Conservation (phyloP, 2,329 filamentous ascomycete species). For the Botrytis byssoidea region DNA sequence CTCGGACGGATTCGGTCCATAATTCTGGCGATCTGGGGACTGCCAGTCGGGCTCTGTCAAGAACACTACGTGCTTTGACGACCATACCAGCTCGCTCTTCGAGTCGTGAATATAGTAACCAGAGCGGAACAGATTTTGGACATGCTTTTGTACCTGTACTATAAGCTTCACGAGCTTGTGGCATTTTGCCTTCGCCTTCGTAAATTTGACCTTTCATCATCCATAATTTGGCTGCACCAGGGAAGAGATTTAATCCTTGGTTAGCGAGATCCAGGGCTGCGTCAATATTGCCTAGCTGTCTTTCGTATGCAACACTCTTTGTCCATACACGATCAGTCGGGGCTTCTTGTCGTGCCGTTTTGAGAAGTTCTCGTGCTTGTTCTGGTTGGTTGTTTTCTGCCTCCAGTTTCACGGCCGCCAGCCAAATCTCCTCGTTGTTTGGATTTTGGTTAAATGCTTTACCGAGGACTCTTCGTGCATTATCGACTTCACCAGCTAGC, state of each 20-base stretch:
- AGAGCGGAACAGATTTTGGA: conserved; percentile 79
- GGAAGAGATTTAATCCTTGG: conserved; percentile 83
- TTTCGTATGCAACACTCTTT: conserved; percentile 91
- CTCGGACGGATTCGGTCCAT: conserved; percentile 90
- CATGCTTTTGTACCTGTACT: conserved; percentile 84
- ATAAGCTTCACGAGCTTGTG: conserved; percentile 88
- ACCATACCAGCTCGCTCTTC: conserved; percentile 81
- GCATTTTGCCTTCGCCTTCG: conserved; percentile 73
- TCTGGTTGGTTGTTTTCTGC: conserved; percentile 82
- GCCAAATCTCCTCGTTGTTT: conserved; percentile 97
- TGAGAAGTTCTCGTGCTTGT: conserved; percentile 77
- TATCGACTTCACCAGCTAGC: conserved; percentile 83
- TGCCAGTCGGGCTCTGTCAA: conserved; percentile 85
- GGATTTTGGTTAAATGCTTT: conserved; percentile 92
- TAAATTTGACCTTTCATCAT: conserved; percentile 99
- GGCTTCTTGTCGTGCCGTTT: conserved; percentile 80
- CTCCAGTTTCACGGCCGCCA: conserved; percentile 93
- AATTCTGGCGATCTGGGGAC: conserved; percentile 81
- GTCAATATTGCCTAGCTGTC: conserved; percentile 76
- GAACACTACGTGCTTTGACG: conserved; percentile 89
- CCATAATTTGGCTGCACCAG: conserved; percentile 83
- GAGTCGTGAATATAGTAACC: conserved; percentile 83
- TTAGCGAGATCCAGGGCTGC: conserved; percentile 83
- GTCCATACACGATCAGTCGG: conserved; percentile 97
- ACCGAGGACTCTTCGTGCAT: conserved; percentile 79